Evolutionary conservation across 2,329 filamentous ascomycete species (phyloP).

Genomic region (Pseudocercospora crystallina): DNA sequence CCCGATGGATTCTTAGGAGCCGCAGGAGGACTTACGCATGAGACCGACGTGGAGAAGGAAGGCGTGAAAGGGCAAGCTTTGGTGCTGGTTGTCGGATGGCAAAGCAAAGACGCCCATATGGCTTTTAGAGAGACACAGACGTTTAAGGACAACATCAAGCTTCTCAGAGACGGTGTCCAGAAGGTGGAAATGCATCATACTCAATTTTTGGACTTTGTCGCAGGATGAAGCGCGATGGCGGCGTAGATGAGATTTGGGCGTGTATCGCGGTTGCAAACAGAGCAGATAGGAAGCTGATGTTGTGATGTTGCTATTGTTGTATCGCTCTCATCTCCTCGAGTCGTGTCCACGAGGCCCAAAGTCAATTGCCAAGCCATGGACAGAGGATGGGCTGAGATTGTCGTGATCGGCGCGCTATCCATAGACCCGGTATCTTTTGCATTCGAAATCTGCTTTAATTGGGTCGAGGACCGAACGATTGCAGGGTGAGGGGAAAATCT

Average conservation of each 20-base stretch:
- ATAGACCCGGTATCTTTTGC: no score
- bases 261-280: not conserved
- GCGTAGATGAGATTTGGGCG: not conserved
- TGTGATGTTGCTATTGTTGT: not conserved
- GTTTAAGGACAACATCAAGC: slow-evolving; percentile 44
- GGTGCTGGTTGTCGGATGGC: slow-evolving; percentile 53
- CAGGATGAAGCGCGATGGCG: not conserved
- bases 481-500: no score
- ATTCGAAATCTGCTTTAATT: no score
- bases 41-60: slow-evolving; percentile 29
- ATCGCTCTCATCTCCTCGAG: no score
- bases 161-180: slow-evolving; percentile 44
- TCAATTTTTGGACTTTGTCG: slow-evolving; percentile 36
- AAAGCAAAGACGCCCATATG: slow-evolving; percentile 51
- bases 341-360: no score
- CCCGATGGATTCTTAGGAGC: slow-evolving; percentile 22
- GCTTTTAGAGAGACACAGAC: slow-evolving; percentile 45
- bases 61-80: slow-evolving; percentile 44
- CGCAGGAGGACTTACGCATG: slow-evolving; percentile 28
- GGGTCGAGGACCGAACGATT: no score
- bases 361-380: no score
- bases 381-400: no score
- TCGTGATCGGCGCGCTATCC: no score
- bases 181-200: slow-evolving; percentile 49
- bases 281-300: not conserved